Evolutionary conservation across 1,284 basidiomycete genomes (phyloP), one percentile per base, ranked within the genome.

Genomic region (Abortiporus biennis): DNA sequence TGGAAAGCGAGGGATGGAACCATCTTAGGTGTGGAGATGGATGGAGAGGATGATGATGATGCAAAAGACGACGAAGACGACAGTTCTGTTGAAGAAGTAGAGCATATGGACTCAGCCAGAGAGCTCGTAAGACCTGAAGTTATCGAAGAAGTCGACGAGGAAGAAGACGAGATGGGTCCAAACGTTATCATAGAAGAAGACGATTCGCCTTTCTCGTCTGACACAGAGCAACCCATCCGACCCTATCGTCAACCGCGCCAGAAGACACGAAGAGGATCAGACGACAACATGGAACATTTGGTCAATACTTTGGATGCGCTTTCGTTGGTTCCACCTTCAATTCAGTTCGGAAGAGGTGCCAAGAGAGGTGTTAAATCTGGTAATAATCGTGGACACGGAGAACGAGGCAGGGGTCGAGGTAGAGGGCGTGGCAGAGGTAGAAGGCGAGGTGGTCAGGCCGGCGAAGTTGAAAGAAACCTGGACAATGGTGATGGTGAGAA

Each of bases 331-430:
- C 85, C 85, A 2, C 60, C 74, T 2, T 70, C 78, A 1, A 71
- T 87, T 35, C 71, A 79, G 11, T 88, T 88, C 50, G 85, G 85
- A 25, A 68, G 85, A 30, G 85, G 85, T 1, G 78, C 42, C 15
- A 48, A 45, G 21, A 25, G 42, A 3, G 47, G 43, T 8, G 42
- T 38, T 12, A 13, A 25, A 20, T 23, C 24, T 17, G 17, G 25
- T 11, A 12, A 13, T 20, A 9, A 16, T 5, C 8, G 22, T 17
- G 17, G 24, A n/a, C 8, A 29, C 12, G 38, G 38, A 6, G 23
- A 21, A 36, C 6, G 33, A 12, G 34, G 41, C 4, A 15, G 33
- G n/a, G n/a, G 22, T 3, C 15, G 41, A 3, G 41, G 41, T 3
- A 19, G 34, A 3, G 40, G 40, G 5, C 24, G 34, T 12, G 41